Conservation (phyloP, 768 basidiomycete genomes). For the Pseudohyphozyma bogoriensis region DNA sequence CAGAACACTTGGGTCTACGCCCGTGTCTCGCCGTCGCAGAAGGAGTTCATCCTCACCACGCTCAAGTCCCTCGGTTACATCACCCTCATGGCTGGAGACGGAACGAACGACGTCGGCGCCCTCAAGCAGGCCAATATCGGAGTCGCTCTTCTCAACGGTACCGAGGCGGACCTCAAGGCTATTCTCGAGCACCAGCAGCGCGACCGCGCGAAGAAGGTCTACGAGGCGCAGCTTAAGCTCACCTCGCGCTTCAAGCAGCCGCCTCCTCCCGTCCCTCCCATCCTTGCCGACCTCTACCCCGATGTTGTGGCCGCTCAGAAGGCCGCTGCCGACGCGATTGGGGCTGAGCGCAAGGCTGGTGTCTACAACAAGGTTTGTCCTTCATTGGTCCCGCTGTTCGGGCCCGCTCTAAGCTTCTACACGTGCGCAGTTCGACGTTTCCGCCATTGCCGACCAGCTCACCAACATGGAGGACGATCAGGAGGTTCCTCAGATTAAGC, state of each 20-base stretch:
- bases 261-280: constrained; percentile 83
- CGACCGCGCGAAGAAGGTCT: constrained; percentile 91
- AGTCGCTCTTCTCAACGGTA: constrained; percentile 82
- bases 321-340: constrained; percentile 57
- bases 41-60: constrained; percentile 87
- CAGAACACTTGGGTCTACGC: constrained; percentile 98
- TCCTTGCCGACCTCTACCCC: constrained; percentile 77
- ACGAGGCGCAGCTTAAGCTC: constrained; percentile 87
- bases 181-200: constrained; percentile 84
- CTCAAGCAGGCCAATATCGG: constrained; percentile 97
- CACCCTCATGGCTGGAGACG: constrained; percentile 97
- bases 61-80: constrained; percentile 79
- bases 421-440: constrained; percentile 56
- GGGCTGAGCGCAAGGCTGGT: constrained; percentile 62
- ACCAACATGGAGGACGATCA: constrained; percentile 86
- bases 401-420: constrained; percentile 15
- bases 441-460: constrained; percentile 68
- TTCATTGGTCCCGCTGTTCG: not conserved
- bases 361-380: constrained; percentile 74
- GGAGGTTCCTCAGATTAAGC: constrained; percentile 94
- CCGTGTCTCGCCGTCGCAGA: constrained; percentile 88
- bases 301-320: constrained; percentile 84
- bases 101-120: constrained; percentile 97
- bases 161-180: constrained; percentile 78
- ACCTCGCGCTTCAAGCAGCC: constrained; percentile 82